Conservation (phyloP, 352 stramenopile genomes). For the Phytophthora agathidicida region DNA sequence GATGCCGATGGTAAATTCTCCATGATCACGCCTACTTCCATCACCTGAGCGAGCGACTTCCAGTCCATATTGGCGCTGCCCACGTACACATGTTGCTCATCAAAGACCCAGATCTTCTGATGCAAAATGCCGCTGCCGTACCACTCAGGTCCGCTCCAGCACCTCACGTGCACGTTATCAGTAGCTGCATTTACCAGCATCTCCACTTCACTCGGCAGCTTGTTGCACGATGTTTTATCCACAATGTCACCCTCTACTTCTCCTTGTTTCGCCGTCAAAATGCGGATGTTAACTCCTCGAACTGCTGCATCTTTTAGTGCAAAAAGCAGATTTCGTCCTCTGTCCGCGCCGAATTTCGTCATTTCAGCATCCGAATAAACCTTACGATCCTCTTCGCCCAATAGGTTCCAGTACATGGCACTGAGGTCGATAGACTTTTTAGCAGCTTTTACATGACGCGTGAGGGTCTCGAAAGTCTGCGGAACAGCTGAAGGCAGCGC, state of each 20-base stretch:
- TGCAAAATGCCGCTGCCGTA: slow-evolving; percentile 83
- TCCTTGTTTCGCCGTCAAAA: slow-evolving; percentile 50
- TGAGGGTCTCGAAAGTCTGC: slow-evolving; percentile 59
- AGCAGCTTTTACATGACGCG: slow-evolving; percentile 45
- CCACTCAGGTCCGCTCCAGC: slow-evolving; percentile 72
- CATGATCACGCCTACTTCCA: slow-evolving; percentile 82
- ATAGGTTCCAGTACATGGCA: slow-evolving; percentile 88
- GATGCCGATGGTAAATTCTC: slow-evolving; percentile 45
- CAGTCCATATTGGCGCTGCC: slow-evolving; percentile 89
- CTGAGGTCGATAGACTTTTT: slow-evolving; percentile 69
- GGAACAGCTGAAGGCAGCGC: slow-evolving; percentile 36
- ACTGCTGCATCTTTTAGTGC: slow-evolving; percentile 52
- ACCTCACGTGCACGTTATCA: slow-evolving; percentile 48
- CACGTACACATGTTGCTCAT: slow-evolving; percentile 68
- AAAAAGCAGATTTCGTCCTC: slow-evolving; percentile 55
- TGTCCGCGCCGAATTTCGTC: slow-evolving; percentile 59
- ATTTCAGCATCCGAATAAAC: slow-evolving; percentile 64
- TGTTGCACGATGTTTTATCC: slow-evolving; percentile 33
- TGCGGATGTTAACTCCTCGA: slow-evolving; percentile 60
- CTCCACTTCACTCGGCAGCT: slow-evolving; percentile 64
- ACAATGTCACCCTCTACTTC: slow-evolving; percentile 13
- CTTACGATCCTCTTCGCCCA: slow-evolving; percentile 58
- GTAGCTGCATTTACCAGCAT: slow-evolving; percentile 39
- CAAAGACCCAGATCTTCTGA: slow-evolving; percentile 86
- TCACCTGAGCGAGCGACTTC: slow-evolving; percentile 85